A percentile compares a stretch with the other conserved stretches of the same genome.
phyloP scores from a whole-genome alignment of 805 yeast species.

The Zygoascus ofunaensis region DNA sequence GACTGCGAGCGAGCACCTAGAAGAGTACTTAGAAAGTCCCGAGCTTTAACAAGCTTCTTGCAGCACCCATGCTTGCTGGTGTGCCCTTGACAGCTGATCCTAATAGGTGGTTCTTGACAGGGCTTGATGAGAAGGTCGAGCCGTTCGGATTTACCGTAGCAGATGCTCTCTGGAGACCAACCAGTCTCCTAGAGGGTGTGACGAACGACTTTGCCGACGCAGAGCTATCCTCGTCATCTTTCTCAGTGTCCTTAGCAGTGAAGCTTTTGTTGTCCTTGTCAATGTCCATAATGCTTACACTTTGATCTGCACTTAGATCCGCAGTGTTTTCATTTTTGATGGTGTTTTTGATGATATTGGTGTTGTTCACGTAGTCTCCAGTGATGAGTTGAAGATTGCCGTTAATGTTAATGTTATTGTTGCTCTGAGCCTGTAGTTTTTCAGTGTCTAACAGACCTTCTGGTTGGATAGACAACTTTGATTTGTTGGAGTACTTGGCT shows the following conservation, averaged over 20 bases:
- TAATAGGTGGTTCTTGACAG: constrained; percentile 2
- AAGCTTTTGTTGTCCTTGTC: background rate
- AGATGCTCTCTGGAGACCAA: background rate
- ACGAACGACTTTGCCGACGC: background rate
- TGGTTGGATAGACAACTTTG: too few species aligned
- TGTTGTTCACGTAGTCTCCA: too few species aligned
- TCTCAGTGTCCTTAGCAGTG: background rate
- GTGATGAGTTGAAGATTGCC: background rate
- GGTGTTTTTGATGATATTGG: too few species aligned
- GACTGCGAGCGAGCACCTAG: too few species aligned
- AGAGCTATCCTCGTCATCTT: background rate
- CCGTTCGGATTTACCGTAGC: background rate
- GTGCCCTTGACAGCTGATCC: constrained; percentile 9
- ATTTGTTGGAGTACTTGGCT: background rate
- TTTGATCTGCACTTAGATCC: too few species aligned
- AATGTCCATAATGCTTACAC: background rate
- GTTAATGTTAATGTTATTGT: background rate
- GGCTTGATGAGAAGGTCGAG: constrained; percentile 2
- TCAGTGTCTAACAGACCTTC: too few species aligned
- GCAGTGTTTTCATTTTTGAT: background rate
- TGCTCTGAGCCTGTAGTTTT: background rate
- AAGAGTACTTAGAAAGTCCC: constrained; percentile 12
- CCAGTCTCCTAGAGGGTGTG: background rate
- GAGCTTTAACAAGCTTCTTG: constrained; percentile 14
- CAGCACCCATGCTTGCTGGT: constrained; percentile 17